A percentile compares a stretch with the other conserved stretches of the same genome.
Conservation (phyloP, 495 filamentous ascomycete genomes). For the Lichenothelia convexa region DNA sequence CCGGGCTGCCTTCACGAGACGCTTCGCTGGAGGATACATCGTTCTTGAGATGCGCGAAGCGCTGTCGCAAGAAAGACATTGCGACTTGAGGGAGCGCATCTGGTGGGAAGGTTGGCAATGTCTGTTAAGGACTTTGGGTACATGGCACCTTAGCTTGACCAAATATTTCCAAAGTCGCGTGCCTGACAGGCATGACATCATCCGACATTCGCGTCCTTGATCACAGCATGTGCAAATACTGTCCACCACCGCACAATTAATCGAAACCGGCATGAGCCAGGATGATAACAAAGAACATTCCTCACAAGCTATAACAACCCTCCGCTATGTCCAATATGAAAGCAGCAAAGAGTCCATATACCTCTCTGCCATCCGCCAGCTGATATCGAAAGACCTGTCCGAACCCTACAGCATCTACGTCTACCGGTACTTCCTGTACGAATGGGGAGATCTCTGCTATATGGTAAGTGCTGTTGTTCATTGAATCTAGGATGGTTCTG, state of each 20-base stretch:
- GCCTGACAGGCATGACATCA: too few relatives aligned
- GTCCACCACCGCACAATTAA: too few relatives aligned
- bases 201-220: too few relatives aligned
- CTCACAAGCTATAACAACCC: too few relatives aligned
- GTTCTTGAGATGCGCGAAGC: slow-evolving; percentile 17
- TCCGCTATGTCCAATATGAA: slow-evolving; percentile 74
- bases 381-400: slow-evolving; percentile 94
- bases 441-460: slow-evolving; percentile 94
- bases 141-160: too few relatives aligned
- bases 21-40: slow-evolving; percentile 2
- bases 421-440: slow-evolving; percentile 94
- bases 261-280: too few relatives aligned
- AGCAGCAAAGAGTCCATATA: slow-evolving; percentile 59
- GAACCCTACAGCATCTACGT: slow-evolving; percentile 99
- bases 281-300: too few relatives aligned
- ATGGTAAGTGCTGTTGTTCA: slow-evolving; percentile 42
- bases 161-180: too few relatives aligned
- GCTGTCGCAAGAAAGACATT: slow-evolving; percentile 20
- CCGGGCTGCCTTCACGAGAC: slow-evolving; percentile 12
- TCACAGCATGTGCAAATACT: too few relatives aligned
- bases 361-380: slow-evolving; percentile 67
- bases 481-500: too few relatives aligned
- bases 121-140: too few relatives aligned
- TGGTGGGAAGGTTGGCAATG: slow-evolving; percentile 4
- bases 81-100: neutral